Base-by-base conservation (phyloP, 106 monocot species). In the Apostasia ramifera region DNA sequence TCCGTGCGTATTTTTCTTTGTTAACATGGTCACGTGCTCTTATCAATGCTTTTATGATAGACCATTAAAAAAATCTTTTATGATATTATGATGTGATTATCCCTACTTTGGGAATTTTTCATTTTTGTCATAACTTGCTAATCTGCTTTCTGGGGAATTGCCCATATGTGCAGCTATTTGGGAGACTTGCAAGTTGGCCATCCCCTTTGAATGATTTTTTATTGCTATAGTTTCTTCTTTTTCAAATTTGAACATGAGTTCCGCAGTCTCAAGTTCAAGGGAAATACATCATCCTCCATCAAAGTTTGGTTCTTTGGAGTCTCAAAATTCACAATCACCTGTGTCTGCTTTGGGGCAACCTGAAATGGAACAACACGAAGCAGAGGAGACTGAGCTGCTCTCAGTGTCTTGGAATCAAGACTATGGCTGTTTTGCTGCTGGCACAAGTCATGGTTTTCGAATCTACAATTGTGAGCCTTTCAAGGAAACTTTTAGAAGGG, bases 401-500 rank as follows among this genome's bases (percentile, higher is more conserved):
- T 92, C 95, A 53, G 73, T 92, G 6, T 84, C 91, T 49, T 95
- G 95, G 95, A 95, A 95, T 82, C 95, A 95, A 68, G 86, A 95
- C 52, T 89, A 82, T 55, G 79, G 75, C 37, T 89, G 86, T 55
- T 86, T 92, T 79, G 74, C 92, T 74, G 95, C 76, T 68, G 95
- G 89, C 37, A 95, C 95, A 63, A 85, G 72, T 74, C 71, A 55
- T 69, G 95, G 86, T 47, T 95, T 95, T 62, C 74, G 86, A 56
- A 92, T 95, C 14, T 95, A 89, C 49, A 87, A 79, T 57, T 95
- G 89, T 62, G 79, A 86, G 8, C 89, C 91, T 66, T 92, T 91
- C 66, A 86, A 87, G 72, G 86, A 95, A 79, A 86, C 86, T 3
- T 83, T 92, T 60, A 88, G 92, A 82, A 89, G 95, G 82, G 81